Conservation (phyloP, 768 basidiomycete species). For the Lactarius quietus region DNA sequence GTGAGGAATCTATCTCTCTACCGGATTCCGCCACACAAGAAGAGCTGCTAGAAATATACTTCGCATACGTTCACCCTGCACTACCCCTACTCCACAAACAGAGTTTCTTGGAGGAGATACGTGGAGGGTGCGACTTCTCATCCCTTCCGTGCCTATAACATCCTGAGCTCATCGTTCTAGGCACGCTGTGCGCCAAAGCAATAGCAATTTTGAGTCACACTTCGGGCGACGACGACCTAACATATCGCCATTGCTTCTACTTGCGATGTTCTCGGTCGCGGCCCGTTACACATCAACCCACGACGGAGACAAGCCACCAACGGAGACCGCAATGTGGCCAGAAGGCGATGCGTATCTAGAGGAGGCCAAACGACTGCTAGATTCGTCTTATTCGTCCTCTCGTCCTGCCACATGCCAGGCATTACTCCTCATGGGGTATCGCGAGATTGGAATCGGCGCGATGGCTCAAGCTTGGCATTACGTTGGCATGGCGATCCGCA, state of each 20-base stretch:
- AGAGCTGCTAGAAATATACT: constrained; percentile 72
- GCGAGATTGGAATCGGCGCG: constrained; percentile 83
- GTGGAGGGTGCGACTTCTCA: constrained; percentile 34
- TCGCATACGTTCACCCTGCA: constrained; percentile 73
- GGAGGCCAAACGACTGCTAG: constrained; percentile 62
- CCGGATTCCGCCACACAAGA: constrained; percentile 60
- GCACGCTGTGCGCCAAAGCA: constrained; percentile 30
- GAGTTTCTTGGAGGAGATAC: constrained; percentile 59
- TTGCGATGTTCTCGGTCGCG: constrained; percentile 82
- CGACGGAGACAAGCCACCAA: constrained; percentile 34
- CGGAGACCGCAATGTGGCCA: constrained; percentile 68
- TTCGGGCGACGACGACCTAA: constrained; percentile 43
- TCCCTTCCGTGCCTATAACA: background rate
- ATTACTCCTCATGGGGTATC: constrained; percentile 74
- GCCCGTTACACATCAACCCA: constrained; percentile 56
- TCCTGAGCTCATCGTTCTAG: constrained; percentile 3
- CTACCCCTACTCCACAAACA: constrained; percentile 76
- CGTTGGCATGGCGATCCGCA: constrained; percentile 85
- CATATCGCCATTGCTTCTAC: constrained; percentile 62
- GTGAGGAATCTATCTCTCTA: constrained; percentile 42
- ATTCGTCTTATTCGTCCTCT: constrained; percentile 65
- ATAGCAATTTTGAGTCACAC: constrained; percentile 33
- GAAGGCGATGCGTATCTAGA: constrained; percentile 73
- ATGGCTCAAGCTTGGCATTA: constrained; percentile 89
- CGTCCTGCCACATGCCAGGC: constrained; percentile 75